Conservation (phyloP, 257 asterid genomes). For the Thymus quinquecostatus region DNA sequence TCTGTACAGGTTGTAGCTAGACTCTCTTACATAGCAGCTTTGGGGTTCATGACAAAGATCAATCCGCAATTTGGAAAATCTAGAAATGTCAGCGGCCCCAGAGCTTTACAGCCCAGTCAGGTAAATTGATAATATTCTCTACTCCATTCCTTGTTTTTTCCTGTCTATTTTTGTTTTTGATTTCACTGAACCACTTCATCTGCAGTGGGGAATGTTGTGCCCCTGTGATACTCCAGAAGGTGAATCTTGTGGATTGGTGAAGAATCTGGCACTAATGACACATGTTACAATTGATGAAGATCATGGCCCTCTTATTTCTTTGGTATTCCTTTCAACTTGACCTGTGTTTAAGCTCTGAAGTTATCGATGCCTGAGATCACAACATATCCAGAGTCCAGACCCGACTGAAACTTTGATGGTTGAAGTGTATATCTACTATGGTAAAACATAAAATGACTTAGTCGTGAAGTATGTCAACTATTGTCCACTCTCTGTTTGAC, state of each 20-base stretch:
- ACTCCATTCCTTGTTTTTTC: neutral
- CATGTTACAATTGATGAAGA: constrained; percentile 98
- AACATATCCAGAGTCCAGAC: neutral
- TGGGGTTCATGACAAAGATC: constrained; percentile 91
- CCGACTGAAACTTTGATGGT: constrained; percentile 4
- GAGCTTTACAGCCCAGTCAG: constrained; percentile 99
- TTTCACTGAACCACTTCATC: constrained; percentile 33
- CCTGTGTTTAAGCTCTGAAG: neutral
- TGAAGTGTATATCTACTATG: neutral
- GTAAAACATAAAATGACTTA: neutral
- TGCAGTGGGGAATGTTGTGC: constrained; percentile 98
- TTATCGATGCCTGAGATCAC: neutral
- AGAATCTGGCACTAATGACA: constrained; percentile 94
- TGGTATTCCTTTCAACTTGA: constrained; percentile 51
- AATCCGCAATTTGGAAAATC: constrained; percentile 91
- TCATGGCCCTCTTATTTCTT: constrained; percentile 78
- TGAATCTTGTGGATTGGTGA: constrained; percentile 97
- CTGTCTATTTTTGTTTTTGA: neutral
- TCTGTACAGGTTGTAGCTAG: constrained; percentile 38
- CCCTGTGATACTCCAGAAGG: constrained; percentile 99
- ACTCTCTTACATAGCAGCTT: constrained; percentile 76
- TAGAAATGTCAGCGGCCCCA: constrained; percentile 93
- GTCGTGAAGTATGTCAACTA: no score
- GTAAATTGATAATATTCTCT: constrained; percentile 41
- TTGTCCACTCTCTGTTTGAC: no score